Base-by-base conservation (phyloP, 202 grass and related monocot species). In the Zoysia matrella region DNA sequence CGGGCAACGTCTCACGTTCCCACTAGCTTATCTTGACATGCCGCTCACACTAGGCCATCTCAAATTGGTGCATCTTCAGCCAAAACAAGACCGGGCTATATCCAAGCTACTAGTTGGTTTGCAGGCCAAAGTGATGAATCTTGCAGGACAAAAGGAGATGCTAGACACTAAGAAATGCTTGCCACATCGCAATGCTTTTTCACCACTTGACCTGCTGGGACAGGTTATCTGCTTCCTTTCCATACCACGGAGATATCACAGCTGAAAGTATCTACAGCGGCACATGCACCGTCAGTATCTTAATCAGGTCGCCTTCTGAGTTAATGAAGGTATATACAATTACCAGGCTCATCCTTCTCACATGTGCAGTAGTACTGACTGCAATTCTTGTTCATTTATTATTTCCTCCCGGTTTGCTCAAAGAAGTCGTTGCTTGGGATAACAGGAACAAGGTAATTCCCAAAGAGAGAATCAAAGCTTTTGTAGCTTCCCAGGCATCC, bases 401-500 rank as follows among this genome's bases (percentile, higher is more conserved):
- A 83, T 54, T 83, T 60, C 11, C 46, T 83, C 40, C 12, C 15
- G 40, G 47, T 75, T 14, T 83, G 80, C 47, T 84, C 65, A n/a
- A 87, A 83, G 49, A 87, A 51, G 2, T 81, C 79, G 42, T 60
- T 61, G 11, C 75, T 82, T 74, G 92, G 95, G 71, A 92, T 90
- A 13, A 93, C 86, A 83, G 95, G 95, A 81, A 98, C 79, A 71
- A 98, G 88, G 84, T 88, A 93, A 80, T 93, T 98, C 81, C 92
- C 92, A 75, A 86, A 97, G 9, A 86, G 73, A 75, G 92, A 97
- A 84, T 94, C 95, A 70, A 93, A 92, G 54, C 90, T 89, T 91
- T 77, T 93, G 76, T 88, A 98, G 78, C 82, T 91, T 81, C 95
- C 95, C 15, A 98, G 88, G 83, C 82, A 93, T 36, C 86, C 84